Conservation (phyloP, 768 basidiomycete genomes). For the Gautieria morchelliformis region DNA sequence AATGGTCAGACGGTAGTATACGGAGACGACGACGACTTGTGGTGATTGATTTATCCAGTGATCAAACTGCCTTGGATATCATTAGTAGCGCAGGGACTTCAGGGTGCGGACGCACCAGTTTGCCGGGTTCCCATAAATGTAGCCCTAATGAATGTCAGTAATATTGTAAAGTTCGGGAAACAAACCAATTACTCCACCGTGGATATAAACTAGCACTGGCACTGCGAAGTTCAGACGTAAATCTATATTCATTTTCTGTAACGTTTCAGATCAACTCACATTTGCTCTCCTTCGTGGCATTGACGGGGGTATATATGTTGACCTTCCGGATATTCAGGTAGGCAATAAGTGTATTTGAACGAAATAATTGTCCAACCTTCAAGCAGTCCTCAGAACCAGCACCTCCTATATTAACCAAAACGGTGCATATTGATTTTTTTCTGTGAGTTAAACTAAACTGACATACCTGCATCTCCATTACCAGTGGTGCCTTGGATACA, state of each 20-base stretch:
- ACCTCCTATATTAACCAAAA: constrained; percentile 33
- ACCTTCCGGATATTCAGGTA: constrained; percentile 17
- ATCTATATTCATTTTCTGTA: background rate
- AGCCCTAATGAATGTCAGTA: constrained; percentile 28
- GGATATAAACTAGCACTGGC: constrained; percentile 33
- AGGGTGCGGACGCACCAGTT: constrained; percentile 27
- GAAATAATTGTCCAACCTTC: constrained; percentile 23
- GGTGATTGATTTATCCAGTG: constrained; percentile 55
- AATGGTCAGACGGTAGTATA: constrained; percentile 55
- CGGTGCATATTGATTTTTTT: background rate
- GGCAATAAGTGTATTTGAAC: no score
- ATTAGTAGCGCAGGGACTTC: background rate
- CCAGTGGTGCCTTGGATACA: constrained; percentile 51
- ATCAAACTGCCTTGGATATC: constrained; percentile 40
- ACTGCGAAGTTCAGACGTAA: constrained; percentile 12
- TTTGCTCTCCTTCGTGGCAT: constrained; percentile 35
- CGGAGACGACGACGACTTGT: constrained; percentile 52
- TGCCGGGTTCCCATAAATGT: constrained; percentile 47
- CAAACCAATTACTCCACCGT: constrained; percentile 24
- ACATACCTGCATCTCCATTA: constrained; percentile 19
- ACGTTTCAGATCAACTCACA: constrained; percentile 23
- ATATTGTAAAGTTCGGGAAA: background rate
- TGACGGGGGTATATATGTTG: constrained; percentile 51
- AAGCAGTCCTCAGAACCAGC: constrained; percentile 60
- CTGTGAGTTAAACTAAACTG: constrained; percentile 8